Percentiles rank a stretch among this genome's conserved stretches.
Evolutionary conservation across 2,329 filamentous ascomycete genomes (phyloP).

Genomic region (Trichoderma guizhouense): DNA sequence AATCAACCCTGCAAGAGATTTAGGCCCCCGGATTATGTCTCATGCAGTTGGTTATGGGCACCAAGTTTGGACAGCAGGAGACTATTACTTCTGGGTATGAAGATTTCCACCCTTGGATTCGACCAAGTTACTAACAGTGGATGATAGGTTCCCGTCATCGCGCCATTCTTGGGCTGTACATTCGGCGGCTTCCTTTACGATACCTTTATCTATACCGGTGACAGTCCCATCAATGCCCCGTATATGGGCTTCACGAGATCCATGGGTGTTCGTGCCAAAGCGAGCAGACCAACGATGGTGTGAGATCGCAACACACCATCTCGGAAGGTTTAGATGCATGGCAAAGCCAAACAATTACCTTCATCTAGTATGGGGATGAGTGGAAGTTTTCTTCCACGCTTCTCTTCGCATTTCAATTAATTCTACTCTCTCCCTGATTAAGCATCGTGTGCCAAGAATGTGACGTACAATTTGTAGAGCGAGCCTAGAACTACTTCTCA

Average conservation of each 20-base stretch:
- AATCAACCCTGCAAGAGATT: neutral
- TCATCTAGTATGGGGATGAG: neutral
- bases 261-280: neutral
- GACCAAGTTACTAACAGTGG: neutral
- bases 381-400: neutral
- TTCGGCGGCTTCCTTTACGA: neutral
- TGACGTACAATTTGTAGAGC: neutral
- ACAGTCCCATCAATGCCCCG: neutral
- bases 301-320: neutral
- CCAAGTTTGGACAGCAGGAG: neutral
- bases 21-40: neutral
- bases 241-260: neutral
- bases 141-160: neutral
- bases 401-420: neutral
- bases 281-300: neutral
- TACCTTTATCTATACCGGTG: neutral
- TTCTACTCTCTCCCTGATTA: neutral
- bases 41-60: neutral
- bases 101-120: neutral
- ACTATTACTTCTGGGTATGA: neutral
- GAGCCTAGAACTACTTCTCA: neutral
- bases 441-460: neutral
- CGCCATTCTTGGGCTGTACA: neutral
- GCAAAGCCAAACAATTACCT: neutral
- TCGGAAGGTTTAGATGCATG: neutral